Evolutionary conservation across 768 basidiomycete species (phyloP).

Genomic region (Mrakia blollopis): DNA sequence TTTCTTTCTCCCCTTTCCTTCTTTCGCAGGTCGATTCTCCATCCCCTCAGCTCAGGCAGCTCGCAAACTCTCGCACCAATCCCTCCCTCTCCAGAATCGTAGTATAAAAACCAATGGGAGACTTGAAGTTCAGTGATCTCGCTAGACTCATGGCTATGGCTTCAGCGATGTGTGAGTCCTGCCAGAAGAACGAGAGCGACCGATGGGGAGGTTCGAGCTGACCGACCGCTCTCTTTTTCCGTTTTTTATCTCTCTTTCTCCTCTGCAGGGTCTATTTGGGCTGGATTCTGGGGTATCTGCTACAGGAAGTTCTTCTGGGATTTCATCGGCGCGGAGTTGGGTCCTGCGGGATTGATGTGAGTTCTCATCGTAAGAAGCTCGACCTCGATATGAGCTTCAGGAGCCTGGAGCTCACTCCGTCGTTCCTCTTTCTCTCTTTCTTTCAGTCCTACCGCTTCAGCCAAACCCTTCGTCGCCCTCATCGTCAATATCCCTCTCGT

Average conservation of each 20-base stretch:
- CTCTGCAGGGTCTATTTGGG: constrained; percentile 67
- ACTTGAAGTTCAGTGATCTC: constrained; percentile 38
- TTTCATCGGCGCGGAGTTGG: constrained; percentile 71
- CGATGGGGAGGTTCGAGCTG: constrained; percentile 15
- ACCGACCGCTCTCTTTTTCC: not conserved
- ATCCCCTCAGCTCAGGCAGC: too few species aligned
- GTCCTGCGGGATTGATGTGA: constrained; percentile 42
- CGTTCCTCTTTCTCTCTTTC: not conserved
- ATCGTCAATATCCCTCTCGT: constrained; percentile 75
- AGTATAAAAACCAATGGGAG: constrained; percentile 32
- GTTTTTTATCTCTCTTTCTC: not conserved
- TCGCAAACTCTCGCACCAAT: not conserved
- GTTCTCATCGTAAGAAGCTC: too few species aligned
- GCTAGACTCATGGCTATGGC: constrained; percentile 40
- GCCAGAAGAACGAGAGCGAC: not conserved
- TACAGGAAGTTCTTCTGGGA: constrained; percentile 98
- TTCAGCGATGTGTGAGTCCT: constrained; percentile 38
- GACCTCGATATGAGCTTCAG: too few species aligned
- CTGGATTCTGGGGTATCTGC: constrained; percentile 69
- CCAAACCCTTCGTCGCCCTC: constrained; percentile 61
- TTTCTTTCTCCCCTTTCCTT: not conserved
- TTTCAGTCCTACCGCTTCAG: constrained; percentile 57
- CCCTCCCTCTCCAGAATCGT: not conserved
- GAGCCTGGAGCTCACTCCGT: not conserved
- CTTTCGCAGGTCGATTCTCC: not conserved